These are phyloP conservation scores for Plasmodium chabaudi DNA, from an alignment of 169 alveolate species.

Conservation along the genomic window DNA sequence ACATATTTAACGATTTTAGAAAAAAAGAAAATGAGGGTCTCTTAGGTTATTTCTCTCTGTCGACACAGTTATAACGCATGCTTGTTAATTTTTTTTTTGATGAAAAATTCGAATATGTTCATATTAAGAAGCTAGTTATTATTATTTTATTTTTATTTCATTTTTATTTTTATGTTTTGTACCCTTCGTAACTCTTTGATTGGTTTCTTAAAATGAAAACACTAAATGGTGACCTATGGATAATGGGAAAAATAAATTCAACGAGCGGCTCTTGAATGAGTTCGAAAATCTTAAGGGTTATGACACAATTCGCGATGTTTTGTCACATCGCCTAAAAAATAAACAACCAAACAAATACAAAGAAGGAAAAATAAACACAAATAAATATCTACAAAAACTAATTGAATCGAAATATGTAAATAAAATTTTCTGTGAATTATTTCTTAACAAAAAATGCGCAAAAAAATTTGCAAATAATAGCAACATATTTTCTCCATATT, in stretches of 20 bases:
- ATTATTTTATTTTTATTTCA: too few species aligned
- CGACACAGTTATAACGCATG: too few species aligned
- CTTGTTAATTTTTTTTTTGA: too few species aligned
- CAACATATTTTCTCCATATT: not conserved
- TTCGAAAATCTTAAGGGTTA: conserved; percentile 29
- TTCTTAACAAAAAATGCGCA: conserved; percentile 6
- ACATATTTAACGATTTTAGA: too few species aligned
- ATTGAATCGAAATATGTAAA: conserved; percentile 54
- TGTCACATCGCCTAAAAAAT: not conserved
- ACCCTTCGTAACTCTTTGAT: too few species aligned
- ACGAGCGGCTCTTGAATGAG: conserved; percentile 17
- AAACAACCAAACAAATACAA: not conserved
- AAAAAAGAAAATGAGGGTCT: too few species aligned
- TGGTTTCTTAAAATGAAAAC: not conserved
- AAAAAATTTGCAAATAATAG: conserved; percentile 9
- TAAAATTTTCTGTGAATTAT: conserved; percentile 18
- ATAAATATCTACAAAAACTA: conserved; percentile 20
- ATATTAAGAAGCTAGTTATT: too few species aligned
- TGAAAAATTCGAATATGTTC: too few species aligned
- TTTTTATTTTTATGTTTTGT: too few species aligned
- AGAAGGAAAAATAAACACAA: conserved; percentile 14
- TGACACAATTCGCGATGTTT: conserved; percentile 3
- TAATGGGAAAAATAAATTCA: conserved; percentile 10
- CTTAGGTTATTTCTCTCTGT: too few species aligned
- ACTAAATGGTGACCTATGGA: conserved; percentile 21